Conservation (phyloP, 23 red algal species). For the Gracilaria caudata region DNA sequence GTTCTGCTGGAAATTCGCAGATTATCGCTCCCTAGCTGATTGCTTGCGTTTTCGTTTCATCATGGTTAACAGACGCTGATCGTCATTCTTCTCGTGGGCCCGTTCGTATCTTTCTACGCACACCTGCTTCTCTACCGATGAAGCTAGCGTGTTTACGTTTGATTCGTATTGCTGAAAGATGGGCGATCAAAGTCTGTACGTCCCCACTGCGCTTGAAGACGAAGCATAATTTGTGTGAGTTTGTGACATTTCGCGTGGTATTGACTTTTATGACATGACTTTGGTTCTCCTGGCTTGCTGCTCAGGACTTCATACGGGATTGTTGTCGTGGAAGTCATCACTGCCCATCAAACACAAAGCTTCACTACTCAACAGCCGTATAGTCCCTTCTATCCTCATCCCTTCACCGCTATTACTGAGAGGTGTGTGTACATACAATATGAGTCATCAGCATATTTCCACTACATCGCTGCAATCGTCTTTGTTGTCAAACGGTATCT, state of each 20-base stretch:
- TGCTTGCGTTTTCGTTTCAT: background rate
- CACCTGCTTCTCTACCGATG: background rate
- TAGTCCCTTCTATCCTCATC: background rate
- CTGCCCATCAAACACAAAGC: background rate
- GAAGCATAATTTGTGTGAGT: background rate
- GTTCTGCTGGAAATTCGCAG: conserved; percentile 22
- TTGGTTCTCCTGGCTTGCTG: background rate
- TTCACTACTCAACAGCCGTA: background rate
- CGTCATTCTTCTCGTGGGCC: background rate
- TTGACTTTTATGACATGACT: background rate
- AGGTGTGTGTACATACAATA: background rate
- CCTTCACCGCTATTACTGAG: background rate
- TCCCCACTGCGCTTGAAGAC: background rate
- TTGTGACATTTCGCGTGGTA: background rate
- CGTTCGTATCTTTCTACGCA: background rate
- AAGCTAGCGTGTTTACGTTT: background rate
- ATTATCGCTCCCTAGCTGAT: background rate
- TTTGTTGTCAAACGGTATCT: background rate
- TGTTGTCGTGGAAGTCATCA: background rate
- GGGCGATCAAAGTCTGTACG: background rate
- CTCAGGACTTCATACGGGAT: background rate
- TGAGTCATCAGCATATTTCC: conserved; percentile 4
- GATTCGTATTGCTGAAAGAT: background rate
- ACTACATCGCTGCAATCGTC: background rate
- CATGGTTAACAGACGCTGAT: background rate